These are phyloP conservation scores for Saccharomyces hybrid DNA, from an alignment of 1,139 yeast genomes.

Conservation along the genomic window DNA sequence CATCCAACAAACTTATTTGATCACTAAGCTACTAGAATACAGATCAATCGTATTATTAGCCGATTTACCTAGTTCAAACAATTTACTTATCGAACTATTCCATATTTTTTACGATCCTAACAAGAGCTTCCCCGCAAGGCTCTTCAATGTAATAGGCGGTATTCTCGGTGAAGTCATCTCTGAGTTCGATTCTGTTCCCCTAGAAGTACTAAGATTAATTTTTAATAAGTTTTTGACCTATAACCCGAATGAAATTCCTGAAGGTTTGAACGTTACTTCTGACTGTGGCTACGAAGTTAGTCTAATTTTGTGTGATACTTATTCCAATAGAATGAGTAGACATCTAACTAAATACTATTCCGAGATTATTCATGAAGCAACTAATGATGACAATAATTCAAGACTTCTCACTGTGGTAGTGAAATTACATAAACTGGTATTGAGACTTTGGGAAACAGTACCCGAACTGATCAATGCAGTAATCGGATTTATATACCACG, in stretches of 20 bases:
- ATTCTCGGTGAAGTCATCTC: slow-evolving; percentile 67
- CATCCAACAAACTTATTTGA: slow-evolving; percentile 56
- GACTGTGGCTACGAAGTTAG: slow-evolving; percentile 62
- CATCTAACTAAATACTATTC: slow-evolving; percentile 75
- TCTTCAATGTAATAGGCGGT: slow-evolving; percentile 57
- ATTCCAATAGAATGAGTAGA: slow-evolving; percentile 69
- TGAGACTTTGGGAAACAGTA: slow-evolving; percentile 67
- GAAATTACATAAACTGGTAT: slow-evolving; percentile 55
- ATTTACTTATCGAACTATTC: slow-evolving; percentile 52
- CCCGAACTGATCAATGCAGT: slow-evolving; percentile 72
- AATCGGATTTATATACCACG: slow-evolving; percentile 76
- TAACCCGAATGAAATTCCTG: slow-evolving; percentile 29
- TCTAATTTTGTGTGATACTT: slow-evolving; percentile 58
- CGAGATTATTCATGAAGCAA: slow-evolving; percentile 55
- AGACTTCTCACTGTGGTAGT: slow-evolving; percentile 38
- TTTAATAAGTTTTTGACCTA: slow-evolving; percentile 39
- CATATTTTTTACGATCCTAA: slow-evolving; percentile 53
- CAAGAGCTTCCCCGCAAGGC: slow-evolving; percentile 34
- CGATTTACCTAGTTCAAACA: slow-evolving; percentile 60
- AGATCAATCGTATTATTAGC: slow-evolving; percentile 72
- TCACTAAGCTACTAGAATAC: slow-evolving; percentile 69
- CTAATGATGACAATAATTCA: slow-evolving; percentile 27
- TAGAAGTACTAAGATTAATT: slow-evolving; percentile 52
- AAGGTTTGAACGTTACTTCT: slow-evolving; percentile 33
- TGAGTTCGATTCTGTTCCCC: slow-evolving; percentile 66